phyloP scores from a whole-genome alignment of 1,284 basidiomycete species.

The Microbotryum scabiosae region DNA sequence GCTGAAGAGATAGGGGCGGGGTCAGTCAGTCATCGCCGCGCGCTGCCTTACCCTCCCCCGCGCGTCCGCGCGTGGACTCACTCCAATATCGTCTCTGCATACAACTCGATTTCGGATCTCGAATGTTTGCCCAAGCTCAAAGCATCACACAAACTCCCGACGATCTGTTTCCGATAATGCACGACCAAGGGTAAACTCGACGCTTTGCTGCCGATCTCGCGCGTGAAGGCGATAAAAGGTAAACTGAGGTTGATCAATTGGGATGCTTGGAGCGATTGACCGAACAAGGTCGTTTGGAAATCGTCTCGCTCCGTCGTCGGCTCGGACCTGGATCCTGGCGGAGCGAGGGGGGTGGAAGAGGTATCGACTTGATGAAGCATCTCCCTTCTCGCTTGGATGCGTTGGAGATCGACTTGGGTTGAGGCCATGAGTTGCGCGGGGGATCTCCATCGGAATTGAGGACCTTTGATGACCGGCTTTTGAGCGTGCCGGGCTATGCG shows the following conservation, averaged over 20 bases:
- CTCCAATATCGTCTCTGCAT: conserved; percentile 26
- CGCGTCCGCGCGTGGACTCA: conserved; percentile 9
- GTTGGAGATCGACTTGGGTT: conserved; percentile 27
- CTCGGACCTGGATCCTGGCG: neutral
- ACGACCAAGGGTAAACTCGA: conserved; percentile 33
- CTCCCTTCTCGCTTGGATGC: conserved; percentile 21
- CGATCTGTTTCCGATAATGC: conserved; percentile 28
- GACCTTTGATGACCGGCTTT: conserved; percentile 28
- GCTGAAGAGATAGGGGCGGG: conserved; percentile 6
- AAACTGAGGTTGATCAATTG: conserved; percentile 31
- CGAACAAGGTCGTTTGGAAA: conserved; percentile 27
- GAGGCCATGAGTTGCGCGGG: conserved; percentile 18
- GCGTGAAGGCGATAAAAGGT: conserved; percentile 29
- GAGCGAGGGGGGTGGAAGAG: neutral
- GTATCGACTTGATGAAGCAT: conserved; percentile 27
- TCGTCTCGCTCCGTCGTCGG: conserved; percentile 5
- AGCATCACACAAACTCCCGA: conserved; percentile 20
- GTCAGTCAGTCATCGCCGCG: neutral
- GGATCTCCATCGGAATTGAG: conserved; percentile 24
- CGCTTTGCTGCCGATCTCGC: conserved; percentile 23
- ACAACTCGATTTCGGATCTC: conserved; percentile 22
- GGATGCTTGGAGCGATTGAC: conserved; percentile 21
- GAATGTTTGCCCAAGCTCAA: conserved; percentile 7
- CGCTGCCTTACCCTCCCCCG: neutral
- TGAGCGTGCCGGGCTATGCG: conserved; percentile 17